Conservation (phyloP, 208 protist genomes). For the Leptomonas seymouri region DNA sequence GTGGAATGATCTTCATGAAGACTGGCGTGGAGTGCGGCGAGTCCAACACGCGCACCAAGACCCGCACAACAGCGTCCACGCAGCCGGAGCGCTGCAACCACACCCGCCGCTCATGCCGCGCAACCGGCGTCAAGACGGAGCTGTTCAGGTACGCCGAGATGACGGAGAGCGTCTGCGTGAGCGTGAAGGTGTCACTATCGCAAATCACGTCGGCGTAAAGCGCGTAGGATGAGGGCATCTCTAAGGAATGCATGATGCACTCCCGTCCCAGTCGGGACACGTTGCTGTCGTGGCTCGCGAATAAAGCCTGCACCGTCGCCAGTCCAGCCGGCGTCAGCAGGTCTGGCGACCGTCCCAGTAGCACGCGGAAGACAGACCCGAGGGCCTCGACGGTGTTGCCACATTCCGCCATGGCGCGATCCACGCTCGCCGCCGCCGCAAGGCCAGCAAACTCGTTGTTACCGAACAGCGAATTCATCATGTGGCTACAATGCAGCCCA, state of each 20-base stretch:
- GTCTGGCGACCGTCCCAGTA: slow-evolving; percentile 46
- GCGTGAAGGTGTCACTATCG: slow-evolving; percentile 31
- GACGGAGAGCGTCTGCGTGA: slow-evolving; percentile 50
- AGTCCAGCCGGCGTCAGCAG: slow-evolving; percentile 39
- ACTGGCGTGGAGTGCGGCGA: slow-evolving; percentile 32
- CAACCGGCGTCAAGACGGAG: slow-evolving; percentile 21
- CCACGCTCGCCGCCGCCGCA: slow-evolving; percentile 2
- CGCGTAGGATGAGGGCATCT: slow-evolving; percentile 50
- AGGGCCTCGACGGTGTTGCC: slow-evolving; percentile 44
- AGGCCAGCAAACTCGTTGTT: slow-evolving; percentile 15
- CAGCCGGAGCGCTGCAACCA: slow-evolving; percentile 67
- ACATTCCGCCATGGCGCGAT: slow-evolving; percentile 27
- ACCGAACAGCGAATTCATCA: slow-evolving; percentile 26
- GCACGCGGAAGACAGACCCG: slow-evolving; percentile 48
- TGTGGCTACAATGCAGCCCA: slow-evolving; percentile 6
- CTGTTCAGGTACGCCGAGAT: slow-evolving; percentile 46
- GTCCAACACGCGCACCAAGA: slow-evolving; percentile 41
- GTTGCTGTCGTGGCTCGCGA: slow-evolving; percentile 40
- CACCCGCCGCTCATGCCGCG: slow-evolving; percentile 57
- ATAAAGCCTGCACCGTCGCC: slow-evolving; percentile 50
- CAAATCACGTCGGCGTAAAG: slow-evolving; percentile 56
- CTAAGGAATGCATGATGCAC: slow-evolving; percentile 66
- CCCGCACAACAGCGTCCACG: slow-evolving; percentile 58
- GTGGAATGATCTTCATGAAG: slow-evolving; percentile 61
- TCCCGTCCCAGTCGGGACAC: slow-evolving; percentile 55